Base-by-base conservation (phyloP, 1,284 basidiomycete species). In the Leccinum angustisporum region DNA sequence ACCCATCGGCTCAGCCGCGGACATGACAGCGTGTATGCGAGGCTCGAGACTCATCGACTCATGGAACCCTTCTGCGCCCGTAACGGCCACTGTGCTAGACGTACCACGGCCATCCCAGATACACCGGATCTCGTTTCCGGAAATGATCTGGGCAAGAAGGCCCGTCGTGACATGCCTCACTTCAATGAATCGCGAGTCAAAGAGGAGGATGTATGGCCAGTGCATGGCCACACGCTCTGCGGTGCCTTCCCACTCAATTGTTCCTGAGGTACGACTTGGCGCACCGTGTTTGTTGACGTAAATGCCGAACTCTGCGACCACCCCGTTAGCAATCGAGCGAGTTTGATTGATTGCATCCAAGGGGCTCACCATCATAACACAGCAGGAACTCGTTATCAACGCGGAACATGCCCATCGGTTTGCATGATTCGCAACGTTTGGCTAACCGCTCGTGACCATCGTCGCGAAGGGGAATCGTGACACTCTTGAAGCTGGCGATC, bases 221-320 rank as follows among this genome's bases (percentile, higher is more conserved):
- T 95, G 93, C 78, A 92, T 89, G 0, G 93, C 93, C 31, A 95
- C 92, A 50, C 86, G 87, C 70, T 94, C 91, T 1, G 92, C 92
- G 2, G 86, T 90, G 11, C 95, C 95, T 77, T 98, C 96, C 95
- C 96, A 98, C 74, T 98, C 95, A 69, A 98, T 93, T 5, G 90
- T 87, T 34, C 83, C 83, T 61, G 86, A 80, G 30, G 81, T 74
- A 52, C 92, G 87, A 67, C 87, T 91, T 1, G 92, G 93, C 59
- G 91, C 88, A 46, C 95, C 95, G 65, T 95, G 92, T 55, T 92
- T 90, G 73, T 93, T 87, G 46, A 94, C 92, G 69, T 92, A 96
- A 61, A 97, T 82, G 9, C 95, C 96, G 67, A 98, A 97, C 73
- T 94, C 94, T 95, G 67, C 0, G 34, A n/a, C n/a, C n/a, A n/a